Percentiles rank a stretch among this genome's conserved stretches.
Conservation (phyloP, 106 monocot species). For the Narthecium ossifragum region DNA sequence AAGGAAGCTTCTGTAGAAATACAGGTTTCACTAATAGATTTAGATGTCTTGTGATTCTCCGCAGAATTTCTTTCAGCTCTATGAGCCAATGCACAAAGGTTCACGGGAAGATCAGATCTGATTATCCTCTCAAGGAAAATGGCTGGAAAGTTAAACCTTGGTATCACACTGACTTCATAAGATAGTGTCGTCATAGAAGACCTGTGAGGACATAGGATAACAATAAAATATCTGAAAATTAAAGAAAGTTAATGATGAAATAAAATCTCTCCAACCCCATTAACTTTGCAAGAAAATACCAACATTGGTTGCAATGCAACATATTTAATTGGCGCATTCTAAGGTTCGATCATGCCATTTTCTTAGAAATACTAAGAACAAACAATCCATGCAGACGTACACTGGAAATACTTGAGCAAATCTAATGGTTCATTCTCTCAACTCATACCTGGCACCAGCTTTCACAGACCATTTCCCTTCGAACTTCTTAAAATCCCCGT, state of each 20-base stretch:
- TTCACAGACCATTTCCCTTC: constrained; percentile 94
- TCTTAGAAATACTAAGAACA: too few relatives aligned
- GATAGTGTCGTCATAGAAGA: constrained; percentile 51
- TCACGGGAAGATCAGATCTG: constrained; percentile 91
- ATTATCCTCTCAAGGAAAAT: constrained; percentile 97
- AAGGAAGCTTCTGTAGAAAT: background rate
- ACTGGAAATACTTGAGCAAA: too few relatives aligned
- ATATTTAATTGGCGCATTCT: too few relatives aligned
- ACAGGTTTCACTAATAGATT: background rate
- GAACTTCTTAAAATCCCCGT: constrained; percentile 98
- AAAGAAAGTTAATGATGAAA: too few relatives aligned
- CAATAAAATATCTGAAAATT: too few relatives aligned
- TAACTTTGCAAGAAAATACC: too few relatives aligned
- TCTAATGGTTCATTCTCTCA: background rate
- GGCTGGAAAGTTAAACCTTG: constrained; percentile 86
- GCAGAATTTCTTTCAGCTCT: constrained; percentile 54
- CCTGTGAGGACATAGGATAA: constrained; percentile 27
- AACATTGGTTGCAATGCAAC: too few relatives aligned
- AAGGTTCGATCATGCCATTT: too few relatives aligned
- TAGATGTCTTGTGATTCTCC: constrained; percentile 16
- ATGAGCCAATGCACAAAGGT: constrained; percentile 74
- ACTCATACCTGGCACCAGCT: constrained; percentile 58
- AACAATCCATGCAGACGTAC: too few relatives aligned
- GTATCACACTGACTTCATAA: constrained; percentile 90
- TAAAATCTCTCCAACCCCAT: too few relatives aligned